Base-by-base conservation (phyloP, 768 basidiomycete genomes). In the Tulasnella sp. region DNA sequence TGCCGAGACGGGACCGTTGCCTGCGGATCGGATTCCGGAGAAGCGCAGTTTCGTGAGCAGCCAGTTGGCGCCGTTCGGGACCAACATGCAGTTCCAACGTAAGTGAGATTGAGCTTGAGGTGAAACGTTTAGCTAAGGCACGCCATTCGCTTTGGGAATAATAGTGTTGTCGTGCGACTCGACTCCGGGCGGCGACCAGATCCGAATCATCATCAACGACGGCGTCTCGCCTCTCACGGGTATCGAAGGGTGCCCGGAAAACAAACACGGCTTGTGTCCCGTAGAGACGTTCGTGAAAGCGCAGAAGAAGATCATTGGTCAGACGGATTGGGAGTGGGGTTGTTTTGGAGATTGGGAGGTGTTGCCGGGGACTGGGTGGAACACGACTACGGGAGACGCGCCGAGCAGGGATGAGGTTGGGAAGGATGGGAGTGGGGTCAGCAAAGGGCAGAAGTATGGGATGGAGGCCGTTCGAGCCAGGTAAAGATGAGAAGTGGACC, bases 1-100 rank as follows among this genome's bases (percentile, higher is more conserved):
- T 67, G 88, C 92, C 34, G 82, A 80, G 22, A 77, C 79, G n/a
- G 94, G 93, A 0, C 91, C 93, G 0, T 81, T 94, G 11, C 91
- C 92, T 0, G 83, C 85, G 9, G 87, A 88, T 71, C 90, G 91
- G 76, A 89, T 94, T 32, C 88, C 87, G 0, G 74, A 79, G 7
- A 80, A 89, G 64, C 64, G 76, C n/a, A 70, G 73, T 1, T 79
- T 80, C 74, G 62, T 72, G 37, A 76, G 79, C 0, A 76, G 75
- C 29, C 77, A 79, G 67, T 74, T 82, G 34, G 80, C 82, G 11
- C 82, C 83, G 9, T 83, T 83, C 69, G 83, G 76, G 0, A 82
- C 83, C 1, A 77, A 76, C 64, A 71, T 73, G 26, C 91, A 93
- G 77, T 90, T 95, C 83, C 94, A 96, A 81, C 83, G 92, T 94